These are phyloP conservation scores for Nothophaeocryptopus gaeumannii DNA, from an alignment of 2,329 filamentous ascomycete genomes.

Conservation along the genomic window DNA sequence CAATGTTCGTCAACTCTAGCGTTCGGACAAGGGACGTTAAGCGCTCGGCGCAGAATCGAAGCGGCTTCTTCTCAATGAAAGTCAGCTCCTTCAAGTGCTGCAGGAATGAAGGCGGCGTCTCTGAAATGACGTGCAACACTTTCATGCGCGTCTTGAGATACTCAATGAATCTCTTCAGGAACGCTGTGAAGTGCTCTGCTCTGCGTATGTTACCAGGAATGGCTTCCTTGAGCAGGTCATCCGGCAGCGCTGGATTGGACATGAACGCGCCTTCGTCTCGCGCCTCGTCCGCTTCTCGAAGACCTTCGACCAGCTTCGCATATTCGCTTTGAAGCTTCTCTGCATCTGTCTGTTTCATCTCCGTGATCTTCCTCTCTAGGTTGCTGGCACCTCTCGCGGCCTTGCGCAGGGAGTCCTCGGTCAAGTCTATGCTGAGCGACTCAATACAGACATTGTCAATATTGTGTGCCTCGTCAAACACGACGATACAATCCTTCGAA, in stretches of 20 bases:
- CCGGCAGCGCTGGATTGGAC: constrained; percentile 90
- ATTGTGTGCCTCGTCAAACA: constrained; percentile 98
- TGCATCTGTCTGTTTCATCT: constrained; percentile 95
- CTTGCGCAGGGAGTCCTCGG: constrained; percentile 88
- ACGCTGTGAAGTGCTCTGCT: constrained; percentile 93
- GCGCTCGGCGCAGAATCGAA: constrained; percentile 91
- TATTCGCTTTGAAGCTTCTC: constrained; percentile 95
- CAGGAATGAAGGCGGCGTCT: constrained; percentile 91
- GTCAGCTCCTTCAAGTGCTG: constrained; percentile 91
- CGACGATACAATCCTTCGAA: constrained; percentile 96
- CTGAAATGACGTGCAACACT: constrained; percentile 93
- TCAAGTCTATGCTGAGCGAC: constrained; percentile 92
- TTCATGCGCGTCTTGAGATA: constrained; percentile 97
- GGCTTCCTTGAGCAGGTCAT: constrained; percentile 91
- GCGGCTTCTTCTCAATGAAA: constrained; percentile 93
- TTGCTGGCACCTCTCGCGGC: constrained; percentile 88
- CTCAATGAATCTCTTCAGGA: constrained; percentile 94
- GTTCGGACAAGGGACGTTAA: constrained; percentile 92
- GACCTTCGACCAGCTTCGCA: constrained; percentile 86
- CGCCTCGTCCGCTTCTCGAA: constrained; percentile 83
- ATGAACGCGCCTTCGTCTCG: constrained; percentile 95
- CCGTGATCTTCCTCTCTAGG: constrained; percentile 81
- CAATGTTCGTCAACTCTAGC: constrained; percentile 92
- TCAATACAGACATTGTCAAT: constrained; percentile 99
- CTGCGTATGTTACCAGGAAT: constrained; percentile 94